phyloP scores from a whole-genome alignment of 139 green algal species.

The Chlorella ohadii region DNA sequence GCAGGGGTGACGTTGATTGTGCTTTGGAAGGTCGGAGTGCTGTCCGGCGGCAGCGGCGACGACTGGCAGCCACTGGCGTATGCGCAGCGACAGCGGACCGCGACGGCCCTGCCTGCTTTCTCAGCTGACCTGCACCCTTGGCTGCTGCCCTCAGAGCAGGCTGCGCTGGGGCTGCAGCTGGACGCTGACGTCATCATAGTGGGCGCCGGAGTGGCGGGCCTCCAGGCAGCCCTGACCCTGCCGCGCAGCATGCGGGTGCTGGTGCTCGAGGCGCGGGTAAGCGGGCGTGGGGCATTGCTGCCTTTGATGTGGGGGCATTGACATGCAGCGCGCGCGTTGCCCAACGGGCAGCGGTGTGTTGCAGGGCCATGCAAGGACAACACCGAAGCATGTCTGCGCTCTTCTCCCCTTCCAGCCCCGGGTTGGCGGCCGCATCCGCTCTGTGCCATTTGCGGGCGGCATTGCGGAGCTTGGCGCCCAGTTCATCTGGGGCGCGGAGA shows the following conservation, averaged over 20 bases:
- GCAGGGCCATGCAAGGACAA: no score
- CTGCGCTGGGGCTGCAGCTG: background rate
- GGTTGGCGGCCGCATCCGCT: constrained; percentile 15
- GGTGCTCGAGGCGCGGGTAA: constrained; percentile 24
- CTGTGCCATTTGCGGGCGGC: background rate
- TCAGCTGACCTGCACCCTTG: background rate
- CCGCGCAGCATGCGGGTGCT: background rate
- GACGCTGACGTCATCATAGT: constrained; percentile 25
- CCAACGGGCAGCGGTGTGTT: no score
- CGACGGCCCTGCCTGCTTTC: background rate
- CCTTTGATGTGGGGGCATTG: no score
- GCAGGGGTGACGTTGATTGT: background rate
- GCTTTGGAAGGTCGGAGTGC: background rate
- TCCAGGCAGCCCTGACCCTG: background rate
- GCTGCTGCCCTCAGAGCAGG: no score
- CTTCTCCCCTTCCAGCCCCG: background rate
- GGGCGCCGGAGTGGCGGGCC: constrained; percentile 4
- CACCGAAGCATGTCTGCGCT: background rate
- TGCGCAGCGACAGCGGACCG: background rate
- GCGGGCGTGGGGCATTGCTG: background rate
- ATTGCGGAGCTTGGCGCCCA: constrained; percentile 8
- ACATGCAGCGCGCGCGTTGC: no score
- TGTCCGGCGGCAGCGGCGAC: background rate
- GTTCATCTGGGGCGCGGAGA: constrained; percentile 14
- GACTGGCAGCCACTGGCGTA: background rate